phyloP scores from a whole-genome alignment of 176 grass and related monocot species.

The Oryza glumipatula region DNA sequence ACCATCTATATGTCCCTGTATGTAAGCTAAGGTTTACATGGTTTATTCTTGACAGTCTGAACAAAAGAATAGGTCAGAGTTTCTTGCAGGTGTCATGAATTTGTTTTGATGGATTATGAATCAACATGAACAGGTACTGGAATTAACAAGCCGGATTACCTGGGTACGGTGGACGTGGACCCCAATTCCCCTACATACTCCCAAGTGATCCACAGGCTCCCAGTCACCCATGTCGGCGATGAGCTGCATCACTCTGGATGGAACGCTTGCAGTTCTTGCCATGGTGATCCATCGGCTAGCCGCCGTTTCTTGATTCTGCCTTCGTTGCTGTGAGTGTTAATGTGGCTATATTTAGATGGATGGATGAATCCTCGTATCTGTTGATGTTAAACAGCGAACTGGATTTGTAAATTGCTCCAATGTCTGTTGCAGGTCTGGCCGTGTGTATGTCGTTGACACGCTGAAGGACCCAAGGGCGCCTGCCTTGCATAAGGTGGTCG shows the following conservation, averaged over 20 bases:
- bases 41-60: not conserved
- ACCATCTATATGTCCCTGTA: not conserved
- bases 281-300: constrained; percentile 60
- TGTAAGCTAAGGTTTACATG: constrained; percentile 33
- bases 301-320: constrained; percentile 81
- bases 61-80: not conserved
- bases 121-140: constrained; percentile 68
- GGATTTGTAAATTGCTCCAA: not conserved
- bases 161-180: constrained; percentile 82
- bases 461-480: constrained; percentile 67
- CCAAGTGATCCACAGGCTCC: constrained; percentile 89
- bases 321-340: constrained; percentile 71
- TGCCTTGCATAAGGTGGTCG: constrained; percentile 84
- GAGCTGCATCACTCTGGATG: constrained; percentile 94
- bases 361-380: not conserved
- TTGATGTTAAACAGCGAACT: not conserved
- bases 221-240: constrained; percentile 65
- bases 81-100: not conserved
- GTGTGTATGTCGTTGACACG: constrained; percentile 79
- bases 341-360: not conserved
- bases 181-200: constrained; percentile 77
- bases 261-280: constrained; percentile 98
- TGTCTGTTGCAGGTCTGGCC: constrained; percentile 65
- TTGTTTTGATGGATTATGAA: constrained; percentile 12
- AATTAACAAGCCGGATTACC: constrained; percentile 86